Base-by-base conservation (phyloP, 192 early-diverging fungal species). In the Podila verticillata region DNA sequence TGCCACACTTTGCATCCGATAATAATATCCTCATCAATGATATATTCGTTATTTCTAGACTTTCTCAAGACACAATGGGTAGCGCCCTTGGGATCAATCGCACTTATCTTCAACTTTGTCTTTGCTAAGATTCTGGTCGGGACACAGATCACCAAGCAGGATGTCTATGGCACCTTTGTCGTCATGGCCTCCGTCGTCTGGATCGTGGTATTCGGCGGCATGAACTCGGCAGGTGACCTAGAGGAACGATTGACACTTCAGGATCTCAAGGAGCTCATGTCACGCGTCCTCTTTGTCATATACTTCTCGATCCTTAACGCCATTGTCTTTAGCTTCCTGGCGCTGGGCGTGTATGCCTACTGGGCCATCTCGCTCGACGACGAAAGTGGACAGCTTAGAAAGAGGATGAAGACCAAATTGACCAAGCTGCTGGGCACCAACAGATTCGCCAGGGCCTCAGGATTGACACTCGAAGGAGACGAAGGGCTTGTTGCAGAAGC, bases 31-130 rank as follows among this genome's bases (percentile, higher is more conserved):
- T 44, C 39, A 44, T 44, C 39, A 44, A 44, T 44, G 39, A 44
- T 54, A 24, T 26, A 9, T 26, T 6, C 35, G 7, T n/a, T 30
- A 54, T 57, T 10, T 30, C 2, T 82, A 90, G 89, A 90, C 70
- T 90, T 83, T 82, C 77, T 89, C 24, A 89, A 89, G 57, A 85
- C 89, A 15, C 87, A 89, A 72, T 89, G 89, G 87, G 89, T 89
- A 6, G 87, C 87, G 28, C 87, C 87, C 30, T 65, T 89, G 7
- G 89, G 88, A 19, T 83, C 84, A 30, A 78, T 86, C 15, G 83
- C 87, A 2, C 67, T 90, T 36, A 87, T 90, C 63, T 90, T 86
- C 73, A 90, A 90, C 65, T 90, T 88, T 63, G 57, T 90, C 20
- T 90, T 90, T 79, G 89, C 89, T 15, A 87, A 84, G 70, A 79